Percentiles rank a stretch among this genome's conserved stretches.
Conservation (phyloP, 305 asterid genomes). For the Plantago coronopus region DNA sequence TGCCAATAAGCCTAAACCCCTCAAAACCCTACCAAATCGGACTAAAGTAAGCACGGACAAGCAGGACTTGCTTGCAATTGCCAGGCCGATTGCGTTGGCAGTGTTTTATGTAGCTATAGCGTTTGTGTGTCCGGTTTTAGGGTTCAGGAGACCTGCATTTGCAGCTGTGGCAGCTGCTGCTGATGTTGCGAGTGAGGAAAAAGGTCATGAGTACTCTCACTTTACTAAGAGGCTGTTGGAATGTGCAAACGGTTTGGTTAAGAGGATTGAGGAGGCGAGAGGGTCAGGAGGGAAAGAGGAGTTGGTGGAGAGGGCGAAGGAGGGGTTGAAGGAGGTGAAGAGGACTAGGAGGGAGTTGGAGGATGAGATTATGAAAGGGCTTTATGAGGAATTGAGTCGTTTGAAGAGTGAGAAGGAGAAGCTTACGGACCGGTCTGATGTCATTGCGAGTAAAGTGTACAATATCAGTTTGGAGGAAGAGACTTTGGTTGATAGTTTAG, state of each 20-base stretch:
- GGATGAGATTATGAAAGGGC: conserved; percentile 56
- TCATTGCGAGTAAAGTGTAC: conserved; percentile 29
- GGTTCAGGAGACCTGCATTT: conserved; percentile 40
- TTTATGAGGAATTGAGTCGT: conserved; percentile 47
- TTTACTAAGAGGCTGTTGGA: conserved; percentile 55
- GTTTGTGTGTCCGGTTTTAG: conserved; percentile 43
- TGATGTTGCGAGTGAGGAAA: conserved; percentile 27
- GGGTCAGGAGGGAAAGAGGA: conserved; percentile 30
- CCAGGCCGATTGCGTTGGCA: conserved; percentile 59
- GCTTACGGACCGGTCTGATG: conserved; percentile 37
- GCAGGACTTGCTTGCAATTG: conserved; percentile 28
- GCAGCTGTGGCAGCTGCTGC: conserved; percentile 57
- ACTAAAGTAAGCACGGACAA: conserved; percentile 22
- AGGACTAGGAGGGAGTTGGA: conserved; percentile 48
- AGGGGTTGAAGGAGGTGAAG: conserved; percentile 55
- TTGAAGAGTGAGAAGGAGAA: conserved; percentile 41
- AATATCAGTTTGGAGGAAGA: conserved; percentile 46
- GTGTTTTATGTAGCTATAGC: conserved; percentile 50
- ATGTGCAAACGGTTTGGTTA: conserved; percentile 46
- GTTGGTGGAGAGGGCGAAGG: conserved; percentile 30
- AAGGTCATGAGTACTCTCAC: conserved; percentile 55
- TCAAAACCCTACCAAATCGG: conserved; percentile 1
- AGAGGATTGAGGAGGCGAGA: conserved; percentile 50
- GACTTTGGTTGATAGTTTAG: conserved; percentile 23
- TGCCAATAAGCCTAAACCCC: conserved; percentile 4